Conservation (phyloP, 805 yeast species). For the Debaryomyces prosopidis region DNA sequence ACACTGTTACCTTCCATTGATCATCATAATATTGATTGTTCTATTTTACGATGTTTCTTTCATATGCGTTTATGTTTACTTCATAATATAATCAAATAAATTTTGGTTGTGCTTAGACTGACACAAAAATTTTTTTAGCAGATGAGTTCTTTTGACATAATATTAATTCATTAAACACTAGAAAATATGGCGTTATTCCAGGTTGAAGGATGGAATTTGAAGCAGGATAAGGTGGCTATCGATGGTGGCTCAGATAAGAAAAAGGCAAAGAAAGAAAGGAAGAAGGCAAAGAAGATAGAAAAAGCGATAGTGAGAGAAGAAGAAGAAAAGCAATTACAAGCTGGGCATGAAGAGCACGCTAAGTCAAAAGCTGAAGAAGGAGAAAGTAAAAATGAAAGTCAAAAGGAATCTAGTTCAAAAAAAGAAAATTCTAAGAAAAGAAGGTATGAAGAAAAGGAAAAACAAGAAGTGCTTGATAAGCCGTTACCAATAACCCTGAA, state of each 20-base stretch:
- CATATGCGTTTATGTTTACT: background rate
- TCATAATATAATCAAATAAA: background rate
- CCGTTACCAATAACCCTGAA: conserved; percentile 26
- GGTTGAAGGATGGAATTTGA: conserved; percentile 81
- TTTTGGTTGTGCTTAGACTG: background rate
- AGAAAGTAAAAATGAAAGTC: conserved; percentile 4
- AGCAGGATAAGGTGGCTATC: conserved; percentile 49
- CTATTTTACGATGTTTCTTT: background rate
- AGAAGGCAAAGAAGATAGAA: conserved; percentile 19
- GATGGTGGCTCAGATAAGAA: conserved; percentile 35
- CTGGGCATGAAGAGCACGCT: conserved; percentile 2
- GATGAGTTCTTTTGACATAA: background rate
- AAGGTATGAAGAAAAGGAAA: conserved; percentile 7
- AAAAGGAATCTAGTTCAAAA: conserved; percentile 1
- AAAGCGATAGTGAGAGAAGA: conserved; percentile 15
- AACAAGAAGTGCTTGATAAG: conserved; percentile 8
- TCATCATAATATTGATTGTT: background rate
- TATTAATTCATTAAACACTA: background rate
- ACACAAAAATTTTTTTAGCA: conserved; percentile 1
- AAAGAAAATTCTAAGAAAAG: conserved; percentile 6
- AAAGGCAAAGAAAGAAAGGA: conserved; percentile 25
- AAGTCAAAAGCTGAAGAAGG: conserved; percentile 5
- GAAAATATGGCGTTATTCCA: conserved; percentile 64
- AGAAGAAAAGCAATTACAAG: conserved; percentile 9
- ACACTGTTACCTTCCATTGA: background rate